Base-by-base conservation (phyloP, 495 filamentous ascomycete species). In the Penicillium lividum region DNA sequence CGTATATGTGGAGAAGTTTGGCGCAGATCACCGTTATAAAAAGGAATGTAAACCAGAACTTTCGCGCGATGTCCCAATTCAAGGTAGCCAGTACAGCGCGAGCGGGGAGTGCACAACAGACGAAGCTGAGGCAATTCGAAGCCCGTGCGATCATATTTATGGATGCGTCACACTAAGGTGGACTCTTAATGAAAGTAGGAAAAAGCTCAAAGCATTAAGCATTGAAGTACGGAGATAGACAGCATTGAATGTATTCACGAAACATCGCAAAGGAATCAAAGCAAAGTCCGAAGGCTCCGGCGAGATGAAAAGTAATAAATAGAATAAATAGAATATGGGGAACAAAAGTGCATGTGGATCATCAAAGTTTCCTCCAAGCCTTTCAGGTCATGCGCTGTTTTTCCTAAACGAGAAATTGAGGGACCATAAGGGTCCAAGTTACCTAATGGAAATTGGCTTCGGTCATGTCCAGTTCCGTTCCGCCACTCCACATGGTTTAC, bases 1-100 rank as follows among this genome's bases (percentile, higher is more conserved):
- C 57, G 59, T 62, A 68, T 38, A 72, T 59, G 44, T 69, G 69
- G 13, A 72, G 52, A 22, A 66, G 13, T 54, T 72, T 72, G 43
- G 69, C 67, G 60, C 38, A 52, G 43, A 72, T 5, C 7, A 66
- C 47, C 18, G 67, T 44, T 30, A 69, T 27, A 40, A 59, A 68
- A 16, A 64, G 18, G 38, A 68, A 62, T 8, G 59, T 57, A 36
- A 61, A 70, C 54, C 57, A 68, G 38, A 61, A 67, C n/a, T 59
- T 58, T 3, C 58, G 55, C 15, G 61, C 58, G 4, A 44, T 27
- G 1, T 61, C 61, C 61, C 64, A 64, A 27, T 46, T 54, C 15
- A 58, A 49, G 1, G 58, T 46, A 4, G 44, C 28, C 15, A 46
- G 4, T 3, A 57, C 16, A 33, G 49, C 58, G 16, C 62, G 62